Percentiles rank a stretch among this genome's conserved stretches.
phyloP scores from a whole-genome alignment of 495 filamentous ascomycete genomes.

The Friedmanniomyces simplex region DNA sequence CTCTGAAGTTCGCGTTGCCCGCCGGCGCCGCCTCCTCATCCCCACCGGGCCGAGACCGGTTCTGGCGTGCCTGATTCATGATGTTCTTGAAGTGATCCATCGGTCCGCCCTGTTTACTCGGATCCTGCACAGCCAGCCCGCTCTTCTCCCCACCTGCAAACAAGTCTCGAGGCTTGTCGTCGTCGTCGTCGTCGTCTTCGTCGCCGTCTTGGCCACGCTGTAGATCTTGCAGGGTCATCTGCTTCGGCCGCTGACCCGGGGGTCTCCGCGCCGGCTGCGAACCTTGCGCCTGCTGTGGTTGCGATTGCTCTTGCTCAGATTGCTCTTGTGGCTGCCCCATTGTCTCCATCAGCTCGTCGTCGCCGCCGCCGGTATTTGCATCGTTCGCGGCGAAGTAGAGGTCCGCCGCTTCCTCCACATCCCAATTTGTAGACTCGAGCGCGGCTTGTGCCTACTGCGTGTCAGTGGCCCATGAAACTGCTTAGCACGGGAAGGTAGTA shows the following conservation, averaged over 20 bases:
- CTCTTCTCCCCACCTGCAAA: constrained; percentile 97
- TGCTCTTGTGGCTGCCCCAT: no score
- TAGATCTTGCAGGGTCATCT: neutral
- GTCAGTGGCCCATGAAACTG: neutral
- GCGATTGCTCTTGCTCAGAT: no score
- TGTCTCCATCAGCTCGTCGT: constrained; percentile 1
- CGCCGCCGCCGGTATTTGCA: constrained; percentile 28
- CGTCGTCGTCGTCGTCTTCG: constrained; percentile 15
- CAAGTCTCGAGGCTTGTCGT: constrained; percentile 50
- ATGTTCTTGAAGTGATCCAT: constrained; percentile 66
- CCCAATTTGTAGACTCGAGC: constrained; percentile 57
- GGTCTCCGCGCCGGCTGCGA: constrained; percentile 17
- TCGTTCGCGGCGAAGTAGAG: constrained; percentile 64
- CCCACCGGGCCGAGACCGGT: constrained; percentile 49
- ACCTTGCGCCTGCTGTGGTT: constrained; percentile 25
- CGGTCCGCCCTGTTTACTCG: constrained; percentile 39
- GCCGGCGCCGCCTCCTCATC: constrained; percentile 31
- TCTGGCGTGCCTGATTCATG: constrained; percentile 72
- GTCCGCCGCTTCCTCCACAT: constrained; percentile 54
- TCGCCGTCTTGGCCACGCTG: constrained; percentile 6
- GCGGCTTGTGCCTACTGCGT: constrained; percentile 47
- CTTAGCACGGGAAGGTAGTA: neutral
- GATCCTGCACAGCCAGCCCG: constrained; percentile 88
- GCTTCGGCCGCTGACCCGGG: neutral
- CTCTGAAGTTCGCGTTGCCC: constrained; percentile 51